phyloP scores from a whole-genome alignment of 208 protist species.

The Strigomonas culicis region DNA sequence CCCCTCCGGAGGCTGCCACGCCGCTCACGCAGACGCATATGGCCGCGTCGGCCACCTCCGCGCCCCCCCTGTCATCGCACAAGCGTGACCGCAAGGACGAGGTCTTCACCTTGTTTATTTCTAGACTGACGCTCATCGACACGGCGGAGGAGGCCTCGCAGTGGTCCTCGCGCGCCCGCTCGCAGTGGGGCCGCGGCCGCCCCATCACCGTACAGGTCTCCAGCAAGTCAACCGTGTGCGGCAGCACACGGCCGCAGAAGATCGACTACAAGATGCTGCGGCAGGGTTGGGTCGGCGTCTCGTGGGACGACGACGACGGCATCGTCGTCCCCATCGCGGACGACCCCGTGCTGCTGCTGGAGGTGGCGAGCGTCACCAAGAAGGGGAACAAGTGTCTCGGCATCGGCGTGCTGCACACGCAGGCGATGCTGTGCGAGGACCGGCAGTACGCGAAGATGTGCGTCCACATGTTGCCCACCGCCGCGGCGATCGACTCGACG shows the following conservation, averaged over 20 bases:
- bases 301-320: slow-evolving; percentile 30
- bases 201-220: slow-evolving; percentile 58
- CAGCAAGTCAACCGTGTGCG: slow-evolving; percentile 41
- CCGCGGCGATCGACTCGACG: slow-evolving; percentile 55
- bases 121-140: slow-evolving; percentile 71
- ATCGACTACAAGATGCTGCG: slow-evolving; percentile 35
- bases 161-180: slow-evolving; percentile 52
- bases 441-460: slow-evolving; percentile 75
- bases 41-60: background rate
- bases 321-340: slow-evolving; percentile 52
- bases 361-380: slow-evolving; percentile 53
- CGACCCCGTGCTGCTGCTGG: slow-evolving; percentile 68
- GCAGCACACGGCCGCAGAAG: slow-evolving; percentile 42
- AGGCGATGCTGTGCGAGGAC: slow-evolving; percentile 58
- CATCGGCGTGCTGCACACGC: slow-evolving; percentile 61
- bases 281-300: slow-evolving; percentile 43
- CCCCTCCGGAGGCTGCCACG: background rate
- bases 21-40: background rate
- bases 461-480: slow-evolving; percentile 70
- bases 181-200: slow-evolving; percentile 70
- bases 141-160: slow-evolving; percentile 70
- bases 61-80: background rate
- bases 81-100: background rate
- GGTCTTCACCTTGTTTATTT: slow-evolving; percentile 47
- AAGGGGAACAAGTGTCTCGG: slow-evolving; percentile 35